Base-by-base conservation (phyloP, 2,329 filamentous ascomycete genomes). In the Monilinia laxa region DNA sequence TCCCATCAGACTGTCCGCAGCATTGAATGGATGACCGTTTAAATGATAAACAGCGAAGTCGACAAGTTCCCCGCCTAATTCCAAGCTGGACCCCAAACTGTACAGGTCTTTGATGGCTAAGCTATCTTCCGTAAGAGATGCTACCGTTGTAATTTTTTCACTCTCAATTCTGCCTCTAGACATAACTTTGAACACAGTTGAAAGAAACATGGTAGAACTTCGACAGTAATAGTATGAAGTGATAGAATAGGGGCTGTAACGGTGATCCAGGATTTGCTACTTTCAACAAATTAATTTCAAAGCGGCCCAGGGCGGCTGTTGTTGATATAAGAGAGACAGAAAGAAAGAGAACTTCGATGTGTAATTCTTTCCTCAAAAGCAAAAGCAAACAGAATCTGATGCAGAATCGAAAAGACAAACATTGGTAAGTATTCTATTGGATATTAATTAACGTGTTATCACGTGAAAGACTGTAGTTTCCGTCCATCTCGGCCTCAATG, bases 401-500 rank as follows among this genome's bases (percentile, higher is more conserved):
- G 20, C 28, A 51, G n/a, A 49, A n/a, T 14, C 45, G 16, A 38
- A 14, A 12, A 51, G 28, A 38, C 28, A 51, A 60, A 60, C 28
- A 18, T 9, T 23, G 45, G 45, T 38, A 25, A 38, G 45, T 38
- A n/a, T 60, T 60, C 45, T 60, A 25, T 60, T 60, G 57, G 12
- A 51, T 60, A 60, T 60, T 51, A 60, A 51, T 38, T 38, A 38
- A 51, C 31, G 14, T 9, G 7, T 38, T 25, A 25, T 38, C 45
- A 60, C 45, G 40, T 47, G 23, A n/a, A 20, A 18, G 7, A 16
- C 40, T 59, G 25, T 25, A 47, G 1, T 59, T 31, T 20, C 28
- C 40, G 10, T 18, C 6, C 23, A 18, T 25, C 31, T 35, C 35
- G 20, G 18, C 35, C 56, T 71, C 66, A 77, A 70, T 76, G 75